phyloP scores from a whole-genome alignment of 2,329 filamentous ascomycete genomes.

The Nemania sp. region DNA sequence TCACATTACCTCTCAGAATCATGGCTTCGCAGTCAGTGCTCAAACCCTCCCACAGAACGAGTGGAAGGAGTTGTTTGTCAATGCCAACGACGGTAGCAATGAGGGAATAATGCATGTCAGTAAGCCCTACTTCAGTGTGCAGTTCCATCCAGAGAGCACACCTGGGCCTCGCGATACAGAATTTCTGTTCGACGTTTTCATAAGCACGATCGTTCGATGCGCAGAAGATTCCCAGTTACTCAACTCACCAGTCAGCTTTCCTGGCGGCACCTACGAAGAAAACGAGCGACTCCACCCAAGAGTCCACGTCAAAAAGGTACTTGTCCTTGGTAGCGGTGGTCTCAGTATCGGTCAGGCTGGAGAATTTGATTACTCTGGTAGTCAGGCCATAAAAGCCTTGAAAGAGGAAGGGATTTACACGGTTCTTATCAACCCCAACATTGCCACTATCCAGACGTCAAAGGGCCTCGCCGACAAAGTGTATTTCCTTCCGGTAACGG shows the following conservation, averaged over 20 bases:
- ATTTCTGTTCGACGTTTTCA: constrained; percentile 95
- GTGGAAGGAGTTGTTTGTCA: constrained; percentile 95
- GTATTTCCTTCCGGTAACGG: constrained; percentile 95
- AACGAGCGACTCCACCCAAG: constrained; percentile 76
- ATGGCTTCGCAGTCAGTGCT: constrained; percentile 91
- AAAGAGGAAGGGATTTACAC: constrained; percentile 99
- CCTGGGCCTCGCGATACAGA: constrained; percentile 95
- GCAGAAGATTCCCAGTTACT: constrained; percentile 69
- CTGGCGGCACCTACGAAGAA: constrained; percentile 78
- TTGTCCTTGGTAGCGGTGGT: constrained; percentile 91
- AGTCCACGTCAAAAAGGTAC: constrained; percentile 88
- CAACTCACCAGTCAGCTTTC: constrained; percentile 77
- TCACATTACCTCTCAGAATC: constrained; percentile 98
- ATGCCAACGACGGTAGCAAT: constrained; percentile 97
- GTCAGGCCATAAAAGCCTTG: constrained; percentile 96
- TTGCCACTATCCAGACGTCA: constrained; percentile 97
- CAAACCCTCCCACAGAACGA: constrained; percentile 67
- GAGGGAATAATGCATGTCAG: constrained; percentile 89
- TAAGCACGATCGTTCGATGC: constrained; percentile 77
- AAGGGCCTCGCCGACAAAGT: constrained; percentile 98
- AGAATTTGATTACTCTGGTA: constrained; percentile 98
- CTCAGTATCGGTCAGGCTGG: constrained; percentile 97
- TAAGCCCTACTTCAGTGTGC: constrained; percentile 97
- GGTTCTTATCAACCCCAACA: constrained; percentile 97
- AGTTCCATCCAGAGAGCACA: constrained; percentile 97